Evolutionary conservation across 805 yeast species (phyloP).

Genomic region (Komagataella pseudopastoris): DNA sequence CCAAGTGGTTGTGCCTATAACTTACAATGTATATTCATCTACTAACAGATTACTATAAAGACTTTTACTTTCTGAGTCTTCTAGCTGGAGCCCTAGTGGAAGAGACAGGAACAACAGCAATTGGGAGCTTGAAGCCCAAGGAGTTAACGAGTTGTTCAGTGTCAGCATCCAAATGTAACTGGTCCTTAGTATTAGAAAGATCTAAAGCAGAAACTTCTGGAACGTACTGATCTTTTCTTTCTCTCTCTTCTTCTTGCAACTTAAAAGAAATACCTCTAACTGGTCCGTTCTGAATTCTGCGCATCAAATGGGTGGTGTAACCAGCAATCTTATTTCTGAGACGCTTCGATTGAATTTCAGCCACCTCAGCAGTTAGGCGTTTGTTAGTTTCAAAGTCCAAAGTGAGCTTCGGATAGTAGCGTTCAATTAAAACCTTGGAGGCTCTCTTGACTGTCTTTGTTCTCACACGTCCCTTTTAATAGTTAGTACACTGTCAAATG

Average conservation of each 20-base stretch:
- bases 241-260: slow-evolving; percentile 99
- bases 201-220: slow-evolving; percentile 99
- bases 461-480: slow-evolving; percentile 94
- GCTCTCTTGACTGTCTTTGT: slow-evolving; percentile 99
- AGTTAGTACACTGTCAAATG: slow-evolving; percentile 12
- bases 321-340: slow-evolving; percentile 99
- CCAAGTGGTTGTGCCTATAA: neutral
- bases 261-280: slow-evolving; percentile 99
- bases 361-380: slow-evolving; percentile 97
- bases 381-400: slow-evolving; percentile 99
- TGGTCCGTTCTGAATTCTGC: slow-evolving; percentile 99
- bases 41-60: neutral
- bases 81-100: slow-evolving; percentile 77
- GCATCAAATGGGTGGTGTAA: slow-evolving; percentile 99
- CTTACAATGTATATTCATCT: neutral
- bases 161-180: slow-evolving; percentile 93
- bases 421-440: slow-evolving; percentile 98
- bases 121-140: slow-evolving; percentile 83
- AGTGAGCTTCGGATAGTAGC: slow-evolving; percentile 99
- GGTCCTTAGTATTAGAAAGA: slow-evolving; percentile 90
- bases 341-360: slow-evolving; percentile 98
- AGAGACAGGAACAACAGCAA: slow-evolving; percentile 76
- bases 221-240: slow-evolving; percentile 99
- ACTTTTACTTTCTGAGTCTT: slow-evolving; percentile 80
- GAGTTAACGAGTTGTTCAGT: slow-evolving; percentile 91